Percentiles rank a stretch among this genome's conserved stretches.
phyloP scores from a whole-genome alignment of 2,329 filamentous ascomycete species.

The Fusarium tuaranense region DNA sequence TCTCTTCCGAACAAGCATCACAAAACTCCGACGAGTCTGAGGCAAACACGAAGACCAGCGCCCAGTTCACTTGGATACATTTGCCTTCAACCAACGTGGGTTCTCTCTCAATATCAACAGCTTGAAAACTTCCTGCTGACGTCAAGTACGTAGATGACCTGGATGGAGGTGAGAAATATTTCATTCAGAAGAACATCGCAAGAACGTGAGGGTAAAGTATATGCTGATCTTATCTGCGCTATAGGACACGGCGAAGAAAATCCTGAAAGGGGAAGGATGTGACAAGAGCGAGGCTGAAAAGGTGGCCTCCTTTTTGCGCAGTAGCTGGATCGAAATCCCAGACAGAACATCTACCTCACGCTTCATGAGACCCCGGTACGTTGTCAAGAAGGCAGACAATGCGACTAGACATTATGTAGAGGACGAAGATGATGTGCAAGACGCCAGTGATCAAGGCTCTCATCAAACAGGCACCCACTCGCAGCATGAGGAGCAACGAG shows the following conservation, averaged over 20 bases:
- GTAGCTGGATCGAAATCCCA: background rate
- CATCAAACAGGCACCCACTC: background rate
- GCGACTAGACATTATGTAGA: background rate
- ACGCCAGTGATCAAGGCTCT: background rate
- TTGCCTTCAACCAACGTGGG: background rate
- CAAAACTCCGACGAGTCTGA: rapidly evolving
- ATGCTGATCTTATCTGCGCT: background rate
- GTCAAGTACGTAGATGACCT: background rate
- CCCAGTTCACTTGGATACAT: background rate
- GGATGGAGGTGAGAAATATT: background rate
- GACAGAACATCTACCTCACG: background rate
- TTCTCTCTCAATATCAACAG: background rate
- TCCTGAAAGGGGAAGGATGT: background rate
- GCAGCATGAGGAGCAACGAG: too few species aligned
- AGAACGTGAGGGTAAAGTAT: too few species aligned
- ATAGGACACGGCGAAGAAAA: background rate
- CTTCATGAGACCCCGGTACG: background rate
- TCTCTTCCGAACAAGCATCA: background rate
- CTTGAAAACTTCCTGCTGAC: background rate
- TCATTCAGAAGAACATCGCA: too few species aligned
- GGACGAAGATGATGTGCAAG: too few species aligned
- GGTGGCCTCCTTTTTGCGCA: background rate
- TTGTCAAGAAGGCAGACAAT: background rate
- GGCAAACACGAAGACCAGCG: rapidly evolving
- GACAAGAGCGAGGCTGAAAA: background rate